Conservation (phyloP, 2,329 filamentous ascomycete species). For the Chaetomiaceae sp. region DNA sequence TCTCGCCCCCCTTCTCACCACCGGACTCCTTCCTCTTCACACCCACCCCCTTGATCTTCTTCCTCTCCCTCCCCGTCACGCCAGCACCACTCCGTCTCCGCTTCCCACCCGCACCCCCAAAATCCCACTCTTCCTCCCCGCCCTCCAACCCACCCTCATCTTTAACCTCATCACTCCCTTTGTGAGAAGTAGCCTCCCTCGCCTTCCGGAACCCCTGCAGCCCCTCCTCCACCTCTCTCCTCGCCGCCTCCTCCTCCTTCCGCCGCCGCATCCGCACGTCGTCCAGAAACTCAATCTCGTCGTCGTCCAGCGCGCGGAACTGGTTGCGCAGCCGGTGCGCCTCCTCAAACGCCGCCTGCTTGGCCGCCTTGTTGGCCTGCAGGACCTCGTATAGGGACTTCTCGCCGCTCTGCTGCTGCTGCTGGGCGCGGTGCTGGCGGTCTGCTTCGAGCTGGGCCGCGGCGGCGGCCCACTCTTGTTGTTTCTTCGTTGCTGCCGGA, state of each 20-base stretch:
- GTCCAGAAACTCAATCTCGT: conserved; percentile 71
- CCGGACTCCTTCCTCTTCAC: conserved; percentile 20
- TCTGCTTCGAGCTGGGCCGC: conserved; percentile 59
- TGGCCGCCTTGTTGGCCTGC: conserved; percentile 79
- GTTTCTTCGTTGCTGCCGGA: conserved; percentile 1
- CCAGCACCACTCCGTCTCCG: conserved; percentile 31
- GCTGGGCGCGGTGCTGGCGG: conserved; percentile 39
- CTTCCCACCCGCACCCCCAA: conserved; percentile 26
- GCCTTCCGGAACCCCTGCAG: conserved; percentile 47
- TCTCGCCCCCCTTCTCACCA: conserved; percentile 16
- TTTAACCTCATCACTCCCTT: conserved; percentile 7
- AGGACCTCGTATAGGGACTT: conserved; percentile 67
- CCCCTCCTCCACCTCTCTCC: conserved; percentile 51
- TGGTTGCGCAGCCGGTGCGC: conserved; percentile 65
- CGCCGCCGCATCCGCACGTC: conserved; percentile 46
- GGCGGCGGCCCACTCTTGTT: conserved; percentile 55
- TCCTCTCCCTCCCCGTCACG: conserved; percentile 2
- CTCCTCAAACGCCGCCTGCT: conserved; percentile 78
- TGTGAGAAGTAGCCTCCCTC: not conserved
- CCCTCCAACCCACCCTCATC: conserved; percentile 22
- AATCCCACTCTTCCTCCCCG: conserved; percentile 28
- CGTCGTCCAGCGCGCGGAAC: conserved; percentile 70
- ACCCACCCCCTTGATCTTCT: conserved; percentile 20
- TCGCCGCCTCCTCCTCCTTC: conserved; percentile 48
- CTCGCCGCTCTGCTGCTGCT: conserved; percentile 36